phyloP scores from a whole-genome alignment of 1,284 basidiomycete species.

The Laetiporus sulphureus region DNA sequence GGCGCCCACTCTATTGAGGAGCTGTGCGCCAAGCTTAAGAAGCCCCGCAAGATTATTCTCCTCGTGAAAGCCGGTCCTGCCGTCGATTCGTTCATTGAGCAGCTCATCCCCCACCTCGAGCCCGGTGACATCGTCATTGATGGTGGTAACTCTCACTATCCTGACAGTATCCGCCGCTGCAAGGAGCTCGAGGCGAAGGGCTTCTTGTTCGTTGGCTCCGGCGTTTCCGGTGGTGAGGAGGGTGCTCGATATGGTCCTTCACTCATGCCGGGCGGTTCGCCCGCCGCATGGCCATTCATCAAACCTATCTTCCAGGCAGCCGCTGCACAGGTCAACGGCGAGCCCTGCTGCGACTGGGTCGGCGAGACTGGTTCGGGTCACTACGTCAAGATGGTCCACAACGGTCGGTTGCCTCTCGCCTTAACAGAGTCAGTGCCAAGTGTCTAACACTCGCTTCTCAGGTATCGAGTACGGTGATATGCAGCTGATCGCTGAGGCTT shows the following conservation, averaged over 20 bases:
- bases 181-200: conserved; percentile 93
- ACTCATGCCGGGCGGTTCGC: conserved; percentile 97
- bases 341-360: conserved; percentile 99
- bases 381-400: conserved; percentile 99
- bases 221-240: conserved; percentile 99
- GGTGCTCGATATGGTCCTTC: conserved; percentile 97
- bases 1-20: conserved; percentile 95
- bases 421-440: conserved; percentile 7
- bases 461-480: conserved; percentile 99
- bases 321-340: conserved; percentile 91
- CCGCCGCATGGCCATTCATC: conserved; percentile 93
- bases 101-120: conserved; percentile 68
- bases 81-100: conserved; percentile 73
- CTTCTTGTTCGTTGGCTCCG: conserved; percentile 94
- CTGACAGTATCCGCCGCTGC: conserved; percentile 94
- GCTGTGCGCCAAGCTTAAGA: conserved; percentile 76
- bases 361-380: conserved; percentile 92
- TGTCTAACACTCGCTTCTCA: conserved; percentile 25
- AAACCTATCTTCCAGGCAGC: conserved; percentile 99
- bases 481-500: conserved; percentile 98
- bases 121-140: conserved; percentile 94
- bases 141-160: conserved; percentile 99
- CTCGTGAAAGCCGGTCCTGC: conserved; percentile 88
- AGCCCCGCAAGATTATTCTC: conserved; percentile 87
- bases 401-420: conserved; percentile 50